Evolutionary conservation across 1,139 yeast genomes (phyloP).

Genomic region (Candida tetrigidarum): DNA sequence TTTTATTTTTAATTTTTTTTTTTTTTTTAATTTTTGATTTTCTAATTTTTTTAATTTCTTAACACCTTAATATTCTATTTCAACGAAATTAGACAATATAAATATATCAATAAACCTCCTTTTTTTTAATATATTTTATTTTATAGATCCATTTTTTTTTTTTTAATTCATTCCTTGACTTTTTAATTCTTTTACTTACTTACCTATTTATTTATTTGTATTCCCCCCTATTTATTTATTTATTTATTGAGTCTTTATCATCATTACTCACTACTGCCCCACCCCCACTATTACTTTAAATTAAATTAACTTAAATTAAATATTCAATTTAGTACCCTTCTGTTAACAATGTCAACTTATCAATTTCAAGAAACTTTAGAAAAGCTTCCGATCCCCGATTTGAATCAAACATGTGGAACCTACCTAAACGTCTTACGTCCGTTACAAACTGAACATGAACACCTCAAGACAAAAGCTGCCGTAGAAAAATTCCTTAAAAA

Average conservation of each 20-base stretch:
- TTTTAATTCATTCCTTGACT: neutral
- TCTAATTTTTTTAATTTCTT: neutral
- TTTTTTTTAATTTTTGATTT: neutral
- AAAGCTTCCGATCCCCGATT: constrained; percentile 79
- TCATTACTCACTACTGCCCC: too few species aligned
- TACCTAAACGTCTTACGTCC: constrained; percentile 75
- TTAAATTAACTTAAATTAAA: neutral
- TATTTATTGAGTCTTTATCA: neutral
- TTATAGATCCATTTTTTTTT: neutral
- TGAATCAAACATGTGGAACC: constrained; percentile 63
- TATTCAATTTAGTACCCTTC: neutral
- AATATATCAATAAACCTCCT: too few species aligned
- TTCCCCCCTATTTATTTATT: constrained; percentile 3
- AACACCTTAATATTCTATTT: too few species aligned
- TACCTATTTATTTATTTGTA: neutral
- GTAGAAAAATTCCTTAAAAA: constrained; percentile 60
- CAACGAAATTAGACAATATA: too few species aligned
- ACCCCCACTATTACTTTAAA: too few species aligned
- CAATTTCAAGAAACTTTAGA: constrained; percentile 58
- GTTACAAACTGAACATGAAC: constrained; percentile 74
- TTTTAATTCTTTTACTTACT: neutral
- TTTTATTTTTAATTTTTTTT: neutral
- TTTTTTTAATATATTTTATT: too few species aligned
- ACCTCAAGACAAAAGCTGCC: constrained; percentile 60
- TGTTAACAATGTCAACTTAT: constrained; percentile 41